A percentile compares a stretch with the other conserved stretches of the same genome.
phyloP scores from a whole-genome alignment of 1,284 basidiomycete genomes.

The Ganoderma sinense region DNA sequence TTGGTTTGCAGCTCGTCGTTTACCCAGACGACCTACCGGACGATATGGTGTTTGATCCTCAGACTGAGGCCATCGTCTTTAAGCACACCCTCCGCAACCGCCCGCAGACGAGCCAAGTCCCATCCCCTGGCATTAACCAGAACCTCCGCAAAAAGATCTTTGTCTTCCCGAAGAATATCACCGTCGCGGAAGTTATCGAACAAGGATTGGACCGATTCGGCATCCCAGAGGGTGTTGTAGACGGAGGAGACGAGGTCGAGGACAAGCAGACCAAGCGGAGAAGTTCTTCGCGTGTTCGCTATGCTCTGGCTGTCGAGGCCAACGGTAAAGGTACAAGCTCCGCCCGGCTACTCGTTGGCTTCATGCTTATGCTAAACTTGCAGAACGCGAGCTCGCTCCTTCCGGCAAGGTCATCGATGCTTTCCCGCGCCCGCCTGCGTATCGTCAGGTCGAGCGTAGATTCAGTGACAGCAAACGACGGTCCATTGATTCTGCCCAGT shows the following conservation, averaged over 20 bases:
- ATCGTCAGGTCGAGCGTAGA: constrained; percentile 68
- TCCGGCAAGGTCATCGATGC: constrained; percentile 88
- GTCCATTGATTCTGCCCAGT: constrained; percentile 82
- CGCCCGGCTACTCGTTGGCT: too few species aligned
- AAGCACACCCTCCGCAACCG: constrained; percentile 70
- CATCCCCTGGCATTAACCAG: constrained; percentile 62
- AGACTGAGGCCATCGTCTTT: constrained; percentile 91
- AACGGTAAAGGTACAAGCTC: constrained; percentile 64
- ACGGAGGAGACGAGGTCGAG: constrained; percentile 97
- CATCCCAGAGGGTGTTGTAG: constrained; percentile 93
- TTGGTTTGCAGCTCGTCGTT: constrained; percentile 88
- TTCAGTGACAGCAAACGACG: constrained; percentile 78
- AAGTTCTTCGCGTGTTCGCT: constrained; percentile 82
- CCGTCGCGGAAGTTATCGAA: constrained; percentile 96
- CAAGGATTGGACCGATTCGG: constrained; percentile 91
- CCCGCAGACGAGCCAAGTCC: constrained; percentile 47
- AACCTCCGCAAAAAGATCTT: constrained; percentile 79
- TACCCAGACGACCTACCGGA: constrained; percentile 92
- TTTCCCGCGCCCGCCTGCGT: constrained; percentile 78
- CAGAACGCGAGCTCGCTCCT: constrained; percentile 81
- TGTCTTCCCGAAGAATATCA: constrained; percentile 91
- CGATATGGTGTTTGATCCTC: constrained; percentile 91
- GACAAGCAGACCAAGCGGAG: constrained; percentile 86
- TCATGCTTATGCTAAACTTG: neutral
- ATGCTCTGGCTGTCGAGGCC: constrained; percentile 71